These are phyloP conservation scores for Curvularia spicifera DNA, from an alignment of 2,329 filamentous ascomycete species.

Conservation along the genomic window DNA sequence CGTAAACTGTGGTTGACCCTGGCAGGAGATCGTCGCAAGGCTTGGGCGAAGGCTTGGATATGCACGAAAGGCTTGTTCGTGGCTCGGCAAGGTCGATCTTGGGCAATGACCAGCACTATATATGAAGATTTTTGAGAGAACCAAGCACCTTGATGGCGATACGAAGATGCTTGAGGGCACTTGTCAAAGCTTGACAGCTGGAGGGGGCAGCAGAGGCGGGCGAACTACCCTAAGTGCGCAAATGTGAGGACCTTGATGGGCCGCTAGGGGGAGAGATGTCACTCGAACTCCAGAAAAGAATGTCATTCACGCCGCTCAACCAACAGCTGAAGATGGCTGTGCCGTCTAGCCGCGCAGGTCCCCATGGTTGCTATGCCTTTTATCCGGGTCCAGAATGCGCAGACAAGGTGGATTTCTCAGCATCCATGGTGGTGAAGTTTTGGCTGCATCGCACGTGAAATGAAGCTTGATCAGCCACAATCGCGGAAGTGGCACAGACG, in stretches of 20 bases:
- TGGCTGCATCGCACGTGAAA: not conserved
- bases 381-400: not conserved
- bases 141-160: conserved; percentile 15
- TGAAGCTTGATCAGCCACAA: not conserved
- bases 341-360: not conserved
- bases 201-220: not conserved
- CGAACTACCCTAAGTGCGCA: conserved; percentile 1
- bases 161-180: not conserved
- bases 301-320: not conserved
- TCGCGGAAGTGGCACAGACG: not conserved
- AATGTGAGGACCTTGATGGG: conserved; percentile 17
- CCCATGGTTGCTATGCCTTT: not conserved
- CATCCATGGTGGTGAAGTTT: not conserved
- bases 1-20: not conserved
- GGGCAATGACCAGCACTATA: conserved; percentile 13
- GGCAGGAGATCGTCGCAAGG: not conserved
- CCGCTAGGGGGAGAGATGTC: conserved; percentile 11
- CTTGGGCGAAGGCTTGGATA: not conserved
- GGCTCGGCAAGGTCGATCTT: conserved; percentile 10
- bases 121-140: conserved; percentile 3
- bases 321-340: not conserved
- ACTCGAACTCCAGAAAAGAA: not conserved
- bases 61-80: conserved; percentile 10
- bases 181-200: conserved; percentile 5
- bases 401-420: not conserved